These are phyloP conservation scores for Immersiporthe knoxdaviesiana DNA, from an alignment of 2,329 filamentous ascomycete genomes.

Conservation along the genomic window DNA sequence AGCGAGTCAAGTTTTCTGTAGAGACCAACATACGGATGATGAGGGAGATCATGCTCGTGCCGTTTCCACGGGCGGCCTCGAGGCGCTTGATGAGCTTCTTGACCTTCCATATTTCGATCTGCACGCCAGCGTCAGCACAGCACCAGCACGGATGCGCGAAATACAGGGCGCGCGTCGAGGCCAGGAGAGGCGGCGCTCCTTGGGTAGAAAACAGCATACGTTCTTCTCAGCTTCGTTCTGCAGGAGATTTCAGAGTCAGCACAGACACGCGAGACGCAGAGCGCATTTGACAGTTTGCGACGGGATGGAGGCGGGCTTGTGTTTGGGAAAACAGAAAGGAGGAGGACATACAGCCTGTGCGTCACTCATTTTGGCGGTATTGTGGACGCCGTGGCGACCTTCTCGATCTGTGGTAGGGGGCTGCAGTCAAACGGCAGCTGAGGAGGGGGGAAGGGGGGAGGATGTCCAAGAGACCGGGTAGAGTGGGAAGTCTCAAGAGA, in stretches of 20 bases:
- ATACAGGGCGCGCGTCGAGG: slow-evolving; percentile 6
- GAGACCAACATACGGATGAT: slow-evolving; percentile 80
- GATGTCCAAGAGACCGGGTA: neutral
- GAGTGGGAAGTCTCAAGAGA: neutral
- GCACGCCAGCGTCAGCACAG: slow-evolving; percentile 33
- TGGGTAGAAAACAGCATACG: slow-evolving; percentile 48
- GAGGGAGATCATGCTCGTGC: slow-evolving; percentile 99
- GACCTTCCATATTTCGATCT: slow-evolving; percentile 91
- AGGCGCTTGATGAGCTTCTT: slow-evolving; percentile 99
- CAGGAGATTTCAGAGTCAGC: slow-evolving; percentile 10
- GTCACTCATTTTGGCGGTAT: slow-evolving; percentile 75
- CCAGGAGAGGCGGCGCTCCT: neutral
- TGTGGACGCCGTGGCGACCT: slow-evolving; percentile 30
- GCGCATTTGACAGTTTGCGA: neutral
- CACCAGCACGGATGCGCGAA: slow-evolving; percentile 33
- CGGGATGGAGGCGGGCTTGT: neutral
- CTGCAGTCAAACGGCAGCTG: slow-evolving; percentile 15
- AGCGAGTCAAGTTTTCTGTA: slow-evolving; percentile 13
- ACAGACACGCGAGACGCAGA: neutral
- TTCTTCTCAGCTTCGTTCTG: slow-evolving; percentile 91
- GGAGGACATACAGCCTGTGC: slow-evolving; percentile 58
- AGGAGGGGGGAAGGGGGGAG: too few species aligned
- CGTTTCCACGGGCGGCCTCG: slow-evolving; percentile 95
- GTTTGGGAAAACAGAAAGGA: neutral
- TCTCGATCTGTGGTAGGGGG: slow-evolving; percentile 17